Conservation (phyloP, 2,329 filamentous ascomycete species). For the Alternaria triticimaculans region DNA sequence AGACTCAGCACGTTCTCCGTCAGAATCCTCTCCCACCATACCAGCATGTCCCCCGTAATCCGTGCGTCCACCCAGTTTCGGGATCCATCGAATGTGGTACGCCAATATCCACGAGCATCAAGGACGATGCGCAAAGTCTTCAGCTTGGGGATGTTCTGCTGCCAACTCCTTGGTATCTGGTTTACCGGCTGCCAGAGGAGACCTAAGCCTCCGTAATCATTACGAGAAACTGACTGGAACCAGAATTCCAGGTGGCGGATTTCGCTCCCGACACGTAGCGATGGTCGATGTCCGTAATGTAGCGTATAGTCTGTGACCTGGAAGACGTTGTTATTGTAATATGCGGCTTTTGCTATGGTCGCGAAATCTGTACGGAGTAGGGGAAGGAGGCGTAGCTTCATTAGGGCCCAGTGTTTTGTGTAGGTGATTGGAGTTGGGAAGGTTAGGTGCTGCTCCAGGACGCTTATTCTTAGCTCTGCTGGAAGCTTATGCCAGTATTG, state of each 20-base stretch:
- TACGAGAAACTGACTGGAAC: neutral
- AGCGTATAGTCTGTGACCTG: neutral
- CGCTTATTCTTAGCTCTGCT: neutral
- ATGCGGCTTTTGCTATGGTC: neutral
- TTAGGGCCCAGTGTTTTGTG: neutral
- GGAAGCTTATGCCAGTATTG: neutral
- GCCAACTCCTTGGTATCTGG: neutral
- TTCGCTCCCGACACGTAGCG: neutral
- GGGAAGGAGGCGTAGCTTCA: neutral
- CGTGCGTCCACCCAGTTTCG: neutral
- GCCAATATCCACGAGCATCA: neutral
- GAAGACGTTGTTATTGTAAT: neutral
- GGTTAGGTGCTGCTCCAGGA: neutral
- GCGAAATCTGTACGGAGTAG: neutral
- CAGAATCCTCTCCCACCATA: neutral
- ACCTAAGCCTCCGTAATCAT: neutral
- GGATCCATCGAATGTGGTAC: neutral
- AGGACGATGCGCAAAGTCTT: neutral
- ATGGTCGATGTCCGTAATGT: neutral
- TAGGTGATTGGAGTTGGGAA: neutral
- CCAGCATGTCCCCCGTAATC: neutral
- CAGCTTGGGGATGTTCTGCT: neutral
- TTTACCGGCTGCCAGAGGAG: neutral
- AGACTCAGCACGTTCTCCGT: neutral
- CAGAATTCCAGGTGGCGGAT: neutral